Percentiles rank a stretch among this genome's conserved stretches.
phyloP scores from a whole-genome alignment of 805 yeast species.

The Kockiozyma suomiensis region DNA sequence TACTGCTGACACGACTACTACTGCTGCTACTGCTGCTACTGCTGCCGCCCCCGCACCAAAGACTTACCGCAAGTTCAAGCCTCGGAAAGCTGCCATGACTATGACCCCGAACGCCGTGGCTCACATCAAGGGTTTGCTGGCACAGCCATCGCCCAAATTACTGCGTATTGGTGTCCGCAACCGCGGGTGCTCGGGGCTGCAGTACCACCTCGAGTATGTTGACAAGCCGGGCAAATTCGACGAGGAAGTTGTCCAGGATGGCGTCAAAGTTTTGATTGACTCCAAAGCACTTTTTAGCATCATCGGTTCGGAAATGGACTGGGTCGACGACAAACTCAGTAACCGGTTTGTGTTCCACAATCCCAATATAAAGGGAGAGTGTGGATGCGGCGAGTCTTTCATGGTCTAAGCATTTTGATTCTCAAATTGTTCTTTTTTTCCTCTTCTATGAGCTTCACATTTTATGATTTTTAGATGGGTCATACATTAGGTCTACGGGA shows the following conservation, averaged over 20 bases:
- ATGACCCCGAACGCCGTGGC: slow-evolving; percentile 72
- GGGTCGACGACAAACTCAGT: slow-evolving; percentile 90
- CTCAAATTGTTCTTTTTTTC: too few species aligned
- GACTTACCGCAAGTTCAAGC: slow-evolving; percentile 64
- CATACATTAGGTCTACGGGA: neutral
- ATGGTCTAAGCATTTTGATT: slow-evolving; percentile 64
- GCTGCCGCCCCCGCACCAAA: slow-evolving; percentile 36
- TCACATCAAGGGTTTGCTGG: slow-evolving; percentile 67
- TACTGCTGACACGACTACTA: too few species aligned
- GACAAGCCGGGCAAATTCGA: slow-evolving; percentile 91
- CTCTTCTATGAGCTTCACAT: too few species aligned
- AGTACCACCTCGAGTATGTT: slow-evolving; percentile 90
- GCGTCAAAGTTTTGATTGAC: slow-evolving; percentile 87
- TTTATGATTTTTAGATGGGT: neutral
- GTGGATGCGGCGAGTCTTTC: slow-evolving; percentile 98
- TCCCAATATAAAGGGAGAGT: slow-evolving; percentile 96
- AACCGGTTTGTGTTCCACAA: slow-evolving; percentile 89
- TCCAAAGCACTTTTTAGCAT: slow-evolving; percentile 94
- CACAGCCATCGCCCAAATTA: slow-evolving; percentile 84
- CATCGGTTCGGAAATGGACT: slow-evolving; percentile 98
- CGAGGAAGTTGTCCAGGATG: slow-evolving; percentile 88
- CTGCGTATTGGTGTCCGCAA: slow-evolving; percentile 93
- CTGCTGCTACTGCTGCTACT: slow-evolving; percentile 30
- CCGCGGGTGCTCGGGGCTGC: slow-evolving; percentile 94
- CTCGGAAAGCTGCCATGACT: slow-evolving; percentile 87